Evolutionary conservation across 1,284 basidiomycete genomes (phyloP).

Genomic region (Malassezia restricta): DNA sequence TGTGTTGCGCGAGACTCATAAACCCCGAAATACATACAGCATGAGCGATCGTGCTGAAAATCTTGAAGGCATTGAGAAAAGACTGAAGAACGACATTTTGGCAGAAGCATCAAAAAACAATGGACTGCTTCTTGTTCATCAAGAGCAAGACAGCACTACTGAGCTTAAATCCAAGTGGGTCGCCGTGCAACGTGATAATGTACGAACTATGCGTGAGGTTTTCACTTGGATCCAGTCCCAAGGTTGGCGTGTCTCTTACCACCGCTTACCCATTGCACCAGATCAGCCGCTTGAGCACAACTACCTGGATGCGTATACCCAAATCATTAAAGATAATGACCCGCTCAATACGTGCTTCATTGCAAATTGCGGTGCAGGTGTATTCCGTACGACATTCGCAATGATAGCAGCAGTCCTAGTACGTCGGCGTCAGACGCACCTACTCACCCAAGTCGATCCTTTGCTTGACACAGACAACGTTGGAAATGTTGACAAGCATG

Average conservation of each 20-base stretch:
- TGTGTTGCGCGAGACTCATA: constrained; percentile 80
- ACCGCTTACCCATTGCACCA: constrained; percentile 73
- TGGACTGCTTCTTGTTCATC: constrained; percentile 82
- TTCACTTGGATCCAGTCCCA: constrained; percentile 57
- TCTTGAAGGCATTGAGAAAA: constrained; percentile 82
- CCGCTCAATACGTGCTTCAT: constrained; percentile 72
- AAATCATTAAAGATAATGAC: constrained; percentile 67
- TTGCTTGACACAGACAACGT: constrained; percentile 46
- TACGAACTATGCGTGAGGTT: constrained; percentile 76
- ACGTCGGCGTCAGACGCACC: constrained; percentile 71
- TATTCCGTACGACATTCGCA: constrained; percentile 89
- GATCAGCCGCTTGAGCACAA: constrained; percentile 45
- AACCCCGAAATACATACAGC: constrained; percentile 66
- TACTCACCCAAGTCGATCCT: constrained; percentile 64
- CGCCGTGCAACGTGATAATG: constrained; percentile 68
- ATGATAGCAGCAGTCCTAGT: constrained; percentile 89
- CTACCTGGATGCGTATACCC: constrained; percentile 73
- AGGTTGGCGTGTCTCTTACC: constrained; percentile 65
- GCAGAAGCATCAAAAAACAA: constrained; percentile 75
- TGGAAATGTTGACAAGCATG: constrained; percentile 3
- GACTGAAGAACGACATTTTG: constrained; percentile 79
- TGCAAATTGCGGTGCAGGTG: constrained; percentile 95
- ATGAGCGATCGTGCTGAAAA: constrained; percentile 86
- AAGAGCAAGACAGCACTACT: constrained; percentile 54
- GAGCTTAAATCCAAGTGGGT: constrained; percentile 90